Evolutionary conservation across 495 filamentous ascomycete genomes (phyloP), one percentile per base, ranked within the genome.

Genomic region (Aspergillus ostianus): DNA sequence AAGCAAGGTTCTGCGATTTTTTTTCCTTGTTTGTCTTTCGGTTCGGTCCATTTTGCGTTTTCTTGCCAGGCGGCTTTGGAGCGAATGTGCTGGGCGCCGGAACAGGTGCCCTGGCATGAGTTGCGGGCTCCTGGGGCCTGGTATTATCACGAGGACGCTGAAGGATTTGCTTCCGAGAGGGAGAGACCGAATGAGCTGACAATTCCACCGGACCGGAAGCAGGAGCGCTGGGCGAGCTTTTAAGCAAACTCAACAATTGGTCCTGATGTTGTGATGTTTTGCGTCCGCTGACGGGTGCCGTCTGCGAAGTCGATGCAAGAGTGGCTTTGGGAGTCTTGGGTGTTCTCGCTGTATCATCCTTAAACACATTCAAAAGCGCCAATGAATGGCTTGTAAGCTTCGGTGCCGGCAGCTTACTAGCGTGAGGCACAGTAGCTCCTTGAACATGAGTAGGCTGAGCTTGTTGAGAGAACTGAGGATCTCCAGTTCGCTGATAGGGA

Each of bases 311-410:
- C 19, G 74, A 59, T 7, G 70, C 65, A 50, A 68, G 62, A 6
- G 67, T 68, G 47, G 78, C 69, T 29, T 68, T 60, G 13, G 69
- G 57, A 12, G 67, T 64, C 17, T 73, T 69, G 1, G 73, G 66
- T 4, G 73, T 67, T 41, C 75, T 70, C 19, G 70, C 57, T 30
- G 5, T 41, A 1, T 73, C 71, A 47, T 68, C 71, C 68, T 87
- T 91, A 70, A 91, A 88, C 2, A 85, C 78, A 65, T 82, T 86
- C 48, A 91, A 70, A 6, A 91, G 68, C 27, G 84, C 80, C 54
- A 85, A 73, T 5, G 85, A 83, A 67, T 91, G 88, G 45, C 75
- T 80, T 9, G 74, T 88, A 45, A 91, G 77, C 64, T 87, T 84
- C 7, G 85, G 87, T 44, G 81, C 73, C 12, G 82, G 84, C 23